Percentiles rank a stretch among this genome's conserved stretches.
These are phyloP conservation scores for Puccinellia tenuiflora DNA, from an alignment of 176 grass and related monocot species.

Conservation along the genomic window DNA sequence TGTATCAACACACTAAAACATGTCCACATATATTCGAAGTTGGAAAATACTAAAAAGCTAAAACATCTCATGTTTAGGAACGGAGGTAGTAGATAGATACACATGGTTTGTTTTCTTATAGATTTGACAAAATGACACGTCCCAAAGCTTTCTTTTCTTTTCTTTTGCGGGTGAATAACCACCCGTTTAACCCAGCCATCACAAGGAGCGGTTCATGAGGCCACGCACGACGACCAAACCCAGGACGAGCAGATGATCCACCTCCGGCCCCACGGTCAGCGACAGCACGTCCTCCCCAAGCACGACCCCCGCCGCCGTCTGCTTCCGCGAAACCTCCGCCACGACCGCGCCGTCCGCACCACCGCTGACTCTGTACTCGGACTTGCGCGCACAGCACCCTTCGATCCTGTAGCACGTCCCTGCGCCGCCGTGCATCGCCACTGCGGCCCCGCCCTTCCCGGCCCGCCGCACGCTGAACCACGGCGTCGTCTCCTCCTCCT, in stretches of 20 bases:
- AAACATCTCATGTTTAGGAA: too few species aligned
- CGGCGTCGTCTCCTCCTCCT: not conserved
- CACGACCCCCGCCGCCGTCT: slow-evolving; percentile 37
- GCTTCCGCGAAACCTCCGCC: slow-evolving; percentile 37
- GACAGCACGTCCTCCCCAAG: slow-evolving; percentile 60
- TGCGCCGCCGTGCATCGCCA: slow-evolving; percentile 7
- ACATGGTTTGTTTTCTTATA: too few species aligned
- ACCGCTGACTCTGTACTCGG: slow-evolving; percentile 28
- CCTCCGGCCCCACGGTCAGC: slow-evolving; percentile 43
- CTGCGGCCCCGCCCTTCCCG: not conserved
- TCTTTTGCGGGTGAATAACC: not conserved
- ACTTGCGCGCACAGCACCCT: slow-evolving; percentile 19
- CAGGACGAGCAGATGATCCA: slow-evolving; percentile 57
- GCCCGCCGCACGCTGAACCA: slow-evolving; percentile 52
- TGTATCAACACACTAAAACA: too few species aligned
- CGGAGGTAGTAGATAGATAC: too few species aligned
- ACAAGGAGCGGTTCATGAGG: slow-evolving; percentile 42
- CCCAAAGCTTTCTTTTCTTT: too few species aligned
- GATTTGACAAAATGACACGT: too few species aligned
- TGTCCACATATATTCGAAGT: too few species aligned
- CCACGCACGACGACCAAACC: slow-evolving; percentile 57
- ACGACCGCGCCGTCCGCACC: not conserved
- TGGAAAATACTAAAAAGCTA: too few species aligned
- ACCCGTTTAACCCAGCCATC: not conserved
- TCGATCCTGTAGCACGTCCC: slow-evolving; percentile 24